These are phyloP conservation scores for Kazachstania sp. DNA, from an alignment of 1,139 yeast genomes.

Conservation along the genomic window DNA sequence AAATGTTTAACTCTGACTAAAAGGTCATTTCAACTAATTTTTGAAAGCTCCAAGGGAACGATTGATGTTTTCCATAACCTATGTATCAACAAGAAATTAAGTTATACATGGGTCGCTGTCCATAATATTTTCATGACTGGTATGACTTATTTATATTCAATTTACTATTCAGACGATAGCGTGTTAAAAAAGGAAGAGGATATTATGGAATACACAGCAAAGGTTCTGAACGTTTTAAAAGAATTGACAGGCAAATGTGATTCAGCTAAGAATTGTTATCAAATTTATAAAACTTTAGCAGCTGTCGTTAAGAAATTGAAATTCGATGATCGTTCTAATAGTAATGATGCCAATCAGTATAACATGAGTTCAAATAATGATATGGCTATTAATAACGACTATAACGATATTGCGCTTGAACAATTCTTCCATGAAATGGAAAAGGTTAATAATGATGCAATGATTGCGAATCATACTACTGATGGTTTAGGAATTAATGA, in stretches of 20 bases:
- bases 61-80: slow-evolving; percentile 55
- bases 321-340: slow-evolving; percentile 27
- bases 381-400: neutral
- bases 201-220: slow-evolving; percentile 47
- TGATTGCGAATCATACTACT: neutral
- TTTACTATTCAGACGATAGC: slow-evolving; percentile 59
- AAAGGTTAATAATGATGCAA: slow-evolving; percentile 9
- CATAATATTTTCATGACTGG: slow-evolving; percentile 87
- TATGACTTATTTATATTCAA: slow-evolving; percentile 67
- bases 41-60: slow-evolving; percentile 57
- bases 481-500: neutral
- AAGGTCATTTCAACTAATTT: slow-evolving; percentile 49
- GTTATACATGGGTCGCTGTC: slow-evolving; percentile 91
- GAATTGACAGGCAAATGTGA: slow-evolving; percentile 64
- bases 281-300: slow-evolving; percentile 61
- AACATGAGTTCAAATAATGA: neutral
- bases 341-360: neutral
- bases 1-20: slow-evolving; percentile 47
- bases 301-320: slow-evolving; percentile 63
- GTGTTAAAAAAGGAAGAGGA: slow-evolving; percentile 40
- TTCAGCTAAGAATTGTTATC: slow-evolving; percentile 66
- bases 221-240: slow-evolving; percentile 53
- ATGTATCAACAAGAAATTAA: slow-evolving; percentile 48
- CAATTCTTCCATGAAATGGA: slow-evolving; percentile 24
- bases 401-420: slow-evolving; percentile 15